These are phyloP conservation scores for Trifolium fragiferum DNA, from an alignment of 306 rosid species.

Conservation along the genomic window DNA sequence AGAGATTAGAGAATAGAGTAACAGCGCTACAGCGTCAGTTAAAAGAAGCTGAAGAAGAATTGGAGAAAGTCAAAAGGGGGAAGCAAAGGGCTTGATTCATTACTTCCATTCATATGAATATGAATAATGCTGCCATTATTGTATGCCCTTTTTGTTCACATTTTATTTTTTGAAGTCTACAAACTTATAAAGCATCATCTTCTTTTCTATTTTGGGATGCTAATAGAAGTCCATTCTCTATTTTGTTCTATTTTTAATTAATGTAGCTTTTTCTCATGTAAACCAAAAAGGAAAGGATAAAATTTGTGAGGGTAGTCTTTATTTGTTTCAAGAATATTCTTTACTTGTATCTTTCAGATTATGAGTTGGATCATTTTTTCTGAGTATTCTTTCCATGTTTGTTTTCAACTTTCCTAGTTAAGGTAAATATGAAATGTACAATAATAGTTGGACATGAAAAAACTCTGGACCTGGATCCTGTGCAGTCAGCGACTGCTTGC, in stretches of 20 bases:
- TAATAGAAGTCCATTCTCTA: slow-evolving; percentile 33
- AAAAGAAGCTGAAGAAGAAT: slow-evolving; percentile 71
- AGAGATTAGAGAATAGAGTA: slow-evolving; percentile 67
- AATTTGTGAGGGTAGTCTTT: slow-evolving; percentile 27
- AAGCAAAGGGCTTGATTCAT: slow-evolving; percentile 52
- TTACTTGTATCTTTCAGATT: slow-evolving; percentile 41
- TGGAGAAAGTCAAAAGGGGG: slow-evolving; percentile 65
- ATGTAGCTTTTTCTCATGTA: slow-evolving; percentile 36
- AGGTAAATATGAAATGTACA: not conserved
- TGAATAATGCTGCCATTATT: slow-evolving; percentile 32
- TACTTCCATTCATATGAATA: slow-evolving; percentile 4
- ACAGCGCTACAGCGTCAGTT: slow-evolving; percentile 59
- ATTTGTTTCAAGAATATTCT: slow-evolving; percentile 40
- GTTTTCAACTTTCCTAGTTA: slow-evolving; percentile 19
- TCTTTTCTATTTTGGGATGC: slow-evolving; percentile 41
- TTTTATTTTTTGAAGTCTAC: slow-evolving; percentile 40
- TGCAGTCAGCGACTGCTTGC: too few relatives aligned
- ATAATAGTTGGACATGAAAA: not conserved
- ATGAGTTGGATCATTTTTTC: slow-evolving; percentile 29
- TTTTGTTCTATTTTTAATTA: slow-evolving; percentile 8
- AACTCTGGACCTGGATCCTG: too few relatives aligned
- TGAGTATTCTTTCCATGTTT: slow-evolving; percentile 12
- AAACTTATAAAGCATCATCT: slow-evolving; percentile 31
- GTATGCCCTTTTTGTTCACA: slow-evolving; percentile 35
- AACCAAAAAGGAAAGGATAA: slow-evolving; percentile 1